Evolutionary conservation across 1,284 basidiomycete genomes (phyloP), one percentile per base, ranked within the genome.

Genomic region (Rhodotorula sp.): DNA sequence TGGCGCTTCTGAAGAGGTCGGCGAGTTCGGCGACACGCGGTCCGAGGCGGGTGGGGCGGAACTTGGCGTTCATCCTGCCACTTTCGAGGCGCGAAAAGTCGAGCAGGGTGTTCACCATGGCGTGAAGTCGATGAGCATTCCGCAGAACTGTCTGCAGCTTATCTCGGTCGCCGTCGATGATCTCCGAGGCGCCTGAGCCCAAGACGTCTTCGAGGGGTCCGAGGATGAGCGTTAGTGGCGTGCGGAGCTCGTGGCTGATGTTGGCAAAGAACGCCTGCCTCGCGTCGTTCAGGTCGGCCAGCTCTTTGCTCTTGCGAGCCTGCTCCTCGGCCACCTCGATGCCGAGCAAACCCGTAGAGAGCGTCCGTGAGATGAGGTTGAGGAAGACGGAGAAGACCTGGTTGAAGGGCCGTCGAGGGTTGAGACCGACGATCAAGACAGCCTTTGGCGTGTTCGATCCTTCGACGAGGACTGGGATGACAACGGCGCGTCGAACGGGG

Each of bases 361-460:
- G 53, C 7, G 69, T 67, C 3, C 70, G 62, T 6, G 68, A 51
- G 37, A 74, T 54, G 44, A 74, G 62, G 26, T 64, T 54, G 44
- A 70, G 58, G 45, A 68, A 73, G 20, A 63, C 66, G 1, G 55
- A 61, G 60, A 62, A 69, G 20, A 70, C 44, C 17, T 37, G 30
- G 56, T 65, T 65, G 33, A 37, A 65, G 14, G 64, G 64, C 8
- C 64, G 42, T 80, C 14, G 79, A 74, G 68, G 79, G 77, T 74
- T 83, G 79, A 60, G 78, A 6, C 82, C 82, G 5, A 83, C 68
- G 48, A 83, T 77, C 15, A 82, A 67, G 1, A 83, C 76, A 2
- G 79, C 77, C n/a, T 69, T 70, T 2, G 81, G 80, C 0, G 79
- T 53, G 4, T 71, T 77, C 12, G 78, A 77, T 12, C 79, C 79